Evolutionary conservation across 192 early-diverging fungal genomes (phyloP), one percentile per base, ranked within the genome.

Genomic region (Backusella tuberculispora): DNA sequence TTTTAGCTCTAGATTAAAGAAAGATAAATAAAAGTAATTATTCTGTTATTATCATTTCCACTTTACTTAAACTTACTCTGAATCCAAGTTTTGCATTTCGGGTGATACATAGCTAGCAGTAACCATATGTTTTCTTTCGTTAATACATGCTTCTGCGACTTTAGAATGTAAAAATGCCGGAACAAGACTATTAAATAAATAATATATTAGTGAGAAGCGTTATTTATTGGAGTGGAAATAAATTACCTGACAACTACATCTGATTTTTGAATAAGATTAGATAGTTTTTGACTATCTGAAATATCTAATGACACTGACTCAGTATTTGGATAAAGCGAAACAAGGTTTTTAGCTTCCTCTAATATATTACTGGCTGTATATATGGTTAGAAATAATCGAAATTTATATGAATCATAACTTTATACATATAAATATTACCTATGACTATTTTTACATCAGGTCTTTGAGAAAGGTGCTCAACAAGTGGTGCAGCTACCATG

Each of bases 51-150:
- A 6, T 72, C 10, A 42, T 38, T 53, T n/a, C 6, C 56, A 5
- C 41, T 24, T 6, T 13, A 45, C 12, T 38, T 21, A 56, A 38
- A 63, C 78, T 78, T 84, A 91, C 90, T 77, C 80, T 60, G 86
- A 78, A 77, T 97, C 89, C 45, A 94, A 83, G 14, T 73, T 84
- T 74, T 87, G 75, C 98, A 99, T 99, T 21, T 91, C 97, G 3
- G 93, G 88, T 8, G 95, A 97, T 56, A 98, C 92, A 80, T 99
- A 99, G 81, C 92, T 95, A 63, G 98, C 95, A 15, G 98, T 99
- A 24, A 98, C 95, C 88, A 98, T 92, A 80, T 95, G 92, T 83
- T 96, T 98, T 74, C 89, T 88, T 74, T 94, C 84, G 63, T 90
- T 85, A 69, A 98, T 90, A 29, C 95, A 93, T 4, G 85, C 82